Evolutionary conservation across 108 stramenopile species (phyloP), one percentile per base, ranked within the genome.

Genomic region (Skeletonema costatum): DNA sequence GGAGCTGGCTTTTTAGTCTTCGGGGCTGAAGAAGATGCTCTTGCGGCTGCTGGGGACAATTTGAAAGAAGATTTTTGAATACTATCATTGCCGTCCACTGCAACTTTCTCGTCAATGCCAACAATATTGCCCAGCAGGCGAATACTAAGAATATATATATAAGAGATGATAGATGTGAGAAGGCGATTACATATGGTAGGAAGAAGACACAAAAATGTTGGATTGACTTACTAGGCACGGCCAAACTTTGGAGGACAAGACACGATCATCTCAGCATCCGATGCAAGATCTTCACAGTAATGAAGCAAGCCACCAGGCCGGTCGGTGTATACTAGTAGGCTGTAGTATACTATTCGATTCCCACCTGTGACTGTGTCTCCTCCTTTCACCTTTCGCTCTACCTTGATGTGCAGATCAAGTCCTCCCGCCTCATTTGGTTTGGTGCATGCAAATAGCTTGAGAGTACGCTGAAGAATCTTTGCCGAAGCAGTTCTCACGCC

Each of bases 301-400:
- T 89, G 51, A n/a, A 94, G 63, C 35, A 84, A 77, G 5, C 92
- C 85, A 10, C 85, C 85, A 31, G 94, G 77, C 29, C 77, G 44
- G 63, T 97, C 93, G 8, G 93, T 87, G 71, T 84, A 93, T 1
- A 87, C 90, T 21, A 92, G 29, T 35, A 95, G 83, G 16, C 86
- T 89, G 68, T 90, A 93, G 53, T 44, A 79, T 5, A 88, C 80
- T 19, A 71, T 59, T 32, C 63, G 32, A 39, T 66, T 50, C 29
- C 58, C 64, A 17, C 48, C 30, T 19, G 36, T 60, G 17, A 39
- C 30, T 19, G 36, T 60, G 17, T 85, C 64, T 38, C 44, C 77
- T 17, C 19, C 62, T 39, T 29, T 11, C n/a, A 71, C 76, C 19
- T 36, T 81, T 2, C 60, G 63, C 14, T 78, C 32, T 8, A 76